Evolutionary conservation across 2,329 filamentous ascomycete species (phyloP).

Genomic region (Sporothrix variecibatus): DNA sequence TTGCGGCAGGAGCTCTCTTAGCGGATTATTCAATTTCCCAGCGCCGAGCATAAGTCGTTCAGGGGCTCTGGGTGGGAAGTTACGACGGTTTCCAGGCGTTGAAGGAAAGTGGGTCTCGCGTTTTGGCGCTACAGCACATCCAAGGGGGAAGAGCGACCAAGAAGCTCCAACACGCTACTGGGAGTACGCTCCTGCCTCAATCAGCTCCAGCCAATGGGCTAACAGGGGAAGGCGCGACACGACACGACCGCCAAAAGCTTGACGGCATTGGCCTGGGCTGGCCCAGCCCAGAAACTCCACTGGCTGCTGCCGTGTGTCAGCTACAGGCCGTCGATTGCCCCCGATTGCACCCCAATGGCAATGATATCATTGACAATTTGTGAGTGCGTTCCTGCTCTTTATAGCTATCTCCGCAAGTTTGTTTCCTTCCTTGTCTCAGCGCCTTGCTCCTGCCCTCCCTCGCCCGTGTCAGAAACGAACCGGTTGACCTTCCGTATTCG

Average conservation of each 20-base stretch:
- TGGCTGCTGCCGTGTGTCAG: background rate
- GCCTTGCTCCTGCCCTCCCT: constrained; percentile 1
- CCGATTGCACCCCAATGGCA: background rate
- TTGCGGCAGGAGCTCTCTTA: constrained; percentile 1
- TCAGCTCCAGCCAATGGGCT: constrained; percentile 18
- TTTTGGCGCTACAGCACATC: constrained; percentile 3
- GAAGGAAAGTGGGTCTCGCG: background rate
- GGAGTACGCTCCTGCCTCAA: too few species aligned
- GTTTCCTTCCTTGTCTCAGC: background rate
- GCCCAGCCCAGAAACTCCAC: background rate
- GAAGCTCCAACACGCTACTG: background rate
- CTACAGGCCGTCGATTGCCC: background rate
- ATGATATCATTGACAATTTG: constrained; percentile 26
- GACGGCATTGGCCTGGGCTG: constrained; percentile 23
- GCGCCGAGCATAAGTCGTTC: background rate
- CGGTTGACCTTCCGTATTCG: constrained; percentile 8
- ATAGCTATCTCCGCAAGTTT: background rate
- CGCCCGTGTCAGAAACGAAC: background rate
- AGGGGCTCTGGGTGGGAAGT: background rate
- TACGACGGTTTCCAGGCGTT: background rate
- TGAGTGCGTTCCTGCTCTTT: background rate
- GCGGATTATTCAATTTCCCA: constrained; percentile 30
- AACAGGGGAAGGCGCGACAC: constrained; percentile 20
- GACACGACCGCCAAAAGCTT: constrained; percentile 1
- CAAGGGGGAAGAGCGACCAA: background rate